Conservation (phyloP, 192 early-diverging fungal species). For the Martensiomyces pterosporus region DNA sequence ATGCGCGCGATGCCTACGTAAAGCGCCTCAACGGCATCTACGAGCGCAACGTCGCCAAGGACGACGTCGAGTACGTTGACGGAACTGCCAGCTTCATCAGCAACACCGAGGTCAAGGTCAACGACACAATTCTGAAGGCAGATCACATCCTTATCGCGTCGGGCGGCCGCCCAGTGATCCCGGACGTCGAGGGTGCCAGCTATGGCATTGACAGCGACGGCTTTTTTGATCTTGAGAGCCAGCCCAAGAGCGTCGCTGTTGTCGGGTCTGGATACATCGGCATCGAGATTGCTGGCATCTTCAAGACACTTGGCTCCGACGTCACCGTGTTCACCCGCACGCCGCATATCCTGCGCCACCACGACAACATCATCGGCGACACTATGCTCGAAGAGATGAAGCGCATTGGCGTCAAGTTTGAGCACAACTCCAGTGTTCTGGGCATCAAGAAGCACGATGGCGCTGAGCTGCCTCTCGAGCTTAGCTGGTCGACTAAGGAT, state of each 20-base stretch:
- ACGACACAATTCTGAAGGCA: slow-evolving; percentile 56
- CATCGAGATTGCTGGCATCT: slow-evolving; percentile 92
- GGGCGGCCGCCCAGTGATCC: slow-evolving; percentile 71
- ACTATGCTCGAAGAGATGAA: slow-evolving; percentile 73
- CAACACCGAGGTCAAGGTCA: slow-evolving; percentile 63
- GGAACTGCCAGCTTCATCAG: slow-evolving; percentile 84
- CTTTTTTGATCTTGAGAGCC: slow-evolving; percentile 89
- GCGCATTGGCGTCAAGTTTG: slow-evolving; percentile 77
- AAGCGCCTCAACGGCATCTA: slow-evolving; percentile 97
- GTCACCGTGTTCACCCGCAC: slow-evolving; percentile 85
- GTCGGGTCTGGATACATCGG: slow-evolving; percentile 95
- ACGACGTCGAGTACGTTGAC: slow-evolving; percentile 75
- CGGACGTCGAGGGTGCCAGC: slow-evolving; percentile 78
- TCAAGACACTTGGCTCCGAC: slow-evolving; percentile 80
- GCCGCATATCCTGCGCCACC: slow-evolving; percentile 75
- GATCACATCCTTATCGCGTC: slow-evolving; percentile 92
- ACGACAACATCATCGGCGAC: slow-evolving; percentile 80
- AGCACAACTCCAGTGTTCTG: slow-evolving; percentile 58
- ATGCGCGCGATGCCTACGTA: slow-evolving; percentile 94
- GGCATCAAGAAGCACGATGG: slow-evolving; percentile 57
- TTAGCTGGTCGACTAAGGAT: slow-evolving; percentile 32
- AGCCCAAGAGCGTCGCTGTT: slow-evolving; percentile 89
- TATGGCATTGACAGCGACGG: slow-evolving; percentile 88
- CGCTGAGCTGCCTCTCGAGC: slow-evolving; percentile 53
- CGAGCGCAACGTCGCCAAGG: slow-evolving; percentile 82